Conservation (phyloP, 805 yeast genomes). For the Candida dendrica region DNA sequence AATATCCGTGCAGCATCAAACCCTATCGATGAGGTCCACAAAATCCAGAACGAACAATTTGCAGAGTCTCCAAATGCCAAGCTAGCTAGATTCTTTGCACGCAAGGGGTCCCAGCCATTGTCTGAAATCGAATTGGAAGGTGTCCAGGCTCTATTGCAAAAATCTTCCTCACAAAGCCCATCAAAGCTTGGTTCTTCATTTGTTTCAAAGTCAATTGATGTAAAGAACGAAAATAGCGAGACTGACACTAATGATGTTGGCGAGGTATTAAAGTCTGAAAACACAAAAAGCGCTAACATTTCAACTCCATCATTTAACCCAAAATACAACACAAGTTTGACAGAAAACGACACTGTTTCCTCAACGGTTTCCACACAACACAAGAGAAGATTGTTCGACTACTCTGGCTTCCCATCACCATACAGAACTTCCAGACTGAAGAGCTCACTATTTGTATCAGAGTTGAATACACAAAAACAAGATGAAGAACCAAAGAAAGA, state of each 20-base stretch:
- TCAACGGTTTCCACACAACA: slow-evolving; percentile 16
- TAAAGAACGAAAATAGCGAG: slow-evolving; percentile 3
- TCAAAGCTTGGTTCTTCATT: too few relatives aligned
- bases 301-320: slow-evolving; percentile 29
- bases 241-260: neutral
- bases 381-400: slow-evolving; percentile 28
- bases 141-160: slow-evolving; percentile 54
- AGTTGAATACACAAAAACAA: neutral
- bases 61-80: slow-evolving; percentile 45
- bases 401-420: slow-evolving; percentile 31
- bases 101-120: slow-evolving; percentile 69
- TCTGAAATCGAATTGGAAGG: slow-evolving; percentile 75
- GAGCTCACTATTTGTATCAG: slow-evolving; percentile 4
- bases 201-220: neutral
- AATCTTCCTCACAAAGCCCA: slow-evolving; percentile 22
- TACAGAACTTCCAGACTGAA: slow-evolving; percentile 26
- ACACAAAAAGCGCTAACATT: slow-evolving; percentile 1
- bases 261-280: slow-evolving; percentile 3
- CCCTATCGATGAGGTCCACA: slow-evolving; percentile 14
- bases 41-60: slow-evolving; percentile 3
- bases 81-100: slow-evolving; percentile 61
- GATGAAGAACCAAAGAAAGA: neutral
- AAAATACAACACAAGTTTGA: slow-evolving; percentile 16
- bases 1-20: slow-evolving; percentile 2
- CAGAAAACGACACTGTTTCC: slow-evolving; percentile 10